Percentiles rank a stretch among this genome's conserved stretches.
These are phyloP conservation scores for Colletotrichum sp. DNA, from an alignment of 2,329 filamentous ascomycete genomes.

Conservation along the genomic window DNA sequence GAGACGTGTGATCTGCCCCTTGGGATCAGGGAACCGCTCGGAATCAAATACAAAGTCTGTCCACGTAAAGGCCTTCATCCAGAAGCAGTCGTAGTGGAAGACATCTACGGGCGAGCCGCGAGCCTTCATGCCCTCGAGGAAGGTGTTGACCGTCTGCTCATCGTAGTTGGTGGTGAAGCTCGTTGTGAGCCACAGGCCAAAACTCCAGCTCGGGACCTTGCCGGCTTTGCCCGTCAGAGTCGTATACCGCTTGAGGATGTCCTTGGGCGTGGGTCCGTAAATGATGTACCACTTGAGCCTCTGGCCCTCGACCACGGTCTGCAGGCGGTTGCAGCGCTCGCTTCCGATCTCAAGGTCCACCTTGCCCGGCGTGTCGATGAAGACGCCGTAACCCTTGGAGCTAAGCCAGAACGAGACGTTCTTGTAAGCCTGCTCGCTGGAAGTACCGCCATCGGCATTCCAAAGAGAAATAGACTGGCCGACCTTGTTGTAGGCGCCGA, in stretches of 20 bases:
- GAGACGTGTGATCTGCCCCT: slow-evolving; percentile 66
- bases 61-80: slow-evolving; percentile 78
- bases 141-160: slow-evolving; percentile 69
- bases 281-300: slow-evolving; percentile 77
- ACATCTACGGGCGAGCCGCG: slow-evolving; percentile 71
- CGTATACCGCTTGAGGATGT: slow-evolving; percentile 72
- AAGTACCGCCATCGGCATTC: slow-evolving; percentile 70
- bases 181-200: slow-evolving; percentile 78
- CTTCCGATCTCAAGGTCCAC: slow-evolving; percentile 78
- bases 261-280: slow-evolving; percentile 73
- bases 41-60: slow-evolving; percentile 76
- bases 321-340: slow-evolving; percentile 73
- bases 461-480: slow-evolving; percentile 72
- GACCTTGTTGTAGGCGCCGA: slow-evolving; percentile 78
- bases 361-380: slow-evolving; percentile 72
- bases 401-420: slow-evolving; percentile 74
- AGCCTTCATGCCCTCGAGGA: slow-evolving; percentile 72
- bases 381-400: slow-evolving; percentile 77
- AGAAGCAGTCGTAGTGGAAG: slow-evolving; percentile 81
- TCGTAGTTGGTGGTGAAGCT: slow-evolving; percentile 78
- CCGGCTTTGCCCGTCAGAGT: slow-evolving; percentile 69
- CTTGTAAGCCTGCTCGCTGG: slow-evolving; percentile 74
- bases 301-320: slow-evolving; percentile 73
- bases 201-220: slow-evolving; percentile 75
- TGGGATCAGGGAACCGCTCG: slow-evolving; percentile 72